Conservation (phyloP, 768 basidiomycete genomes). For the Dioszegia crocea region DNA sequence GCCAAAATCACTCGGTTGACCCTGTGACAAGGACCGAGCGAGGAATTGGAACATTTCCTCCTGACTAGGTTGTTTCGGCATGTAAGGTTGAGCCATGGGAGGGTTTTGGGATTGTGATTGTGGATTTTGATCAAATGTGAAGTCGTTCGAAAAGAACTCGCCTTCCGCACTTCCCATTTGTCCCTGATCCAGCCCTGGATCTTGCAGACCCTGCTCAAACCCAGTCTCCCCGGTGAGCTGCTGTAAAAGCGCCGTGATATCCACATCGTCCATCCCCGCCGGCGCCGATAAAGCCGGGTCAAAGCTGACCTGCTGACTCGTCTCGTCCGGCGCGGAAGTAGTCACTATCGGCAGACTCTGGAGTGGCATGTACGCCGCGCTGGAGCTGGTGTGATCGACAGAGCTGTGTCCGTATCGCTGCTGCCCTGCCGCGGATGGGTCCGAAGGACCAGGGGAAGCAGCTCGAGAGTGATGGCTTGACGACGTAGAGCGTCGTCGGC, state of each 20-base stretch:
- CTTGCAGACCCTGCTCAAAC: not conserved
- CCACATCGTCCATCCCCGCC: conserved; percentile 2
- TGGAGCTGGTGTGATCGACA: not conserved
- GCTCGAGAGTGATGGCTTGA: conserved; percentile 8
- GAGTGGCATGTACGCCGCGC: not conserved
- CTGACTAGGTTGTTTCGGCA: not conserved
- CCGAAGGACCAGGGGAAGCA: not conserved
- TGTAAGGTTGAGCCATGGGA: not conserved
- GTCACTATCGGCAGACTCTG: conserved; percentile 4
- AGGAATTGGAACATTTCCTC: conserved; percentile 1
- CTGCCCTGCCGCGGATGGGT: not conserved
- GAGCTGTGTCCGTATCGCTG: not conserved
- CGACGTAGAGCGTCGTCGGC: conserved; percentile 9
- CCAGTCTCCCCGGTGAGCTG: not conserved
- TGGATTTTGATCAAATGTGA: not conserved
- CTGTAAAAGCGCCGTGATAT: not conserved
- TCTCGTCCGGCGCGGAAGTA: conserved; percentile 7
- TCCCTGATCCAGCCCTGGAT: too few species aligned
- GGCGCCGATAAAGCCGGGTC: not conserved
- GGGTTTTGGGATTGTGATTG: not conserved
- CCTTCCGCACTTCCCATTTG: not conserved
- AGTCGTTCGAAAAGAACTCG: not conserved
- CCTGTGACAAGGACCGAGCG: not conserved
- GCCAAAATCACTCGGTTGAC: not conserved
- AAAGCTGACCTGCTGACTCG: conserved; percentile 11